Conservation (phyloP, 192 early-diverging fungal genomes). For the Rhizophagus prolifer region DNA sequence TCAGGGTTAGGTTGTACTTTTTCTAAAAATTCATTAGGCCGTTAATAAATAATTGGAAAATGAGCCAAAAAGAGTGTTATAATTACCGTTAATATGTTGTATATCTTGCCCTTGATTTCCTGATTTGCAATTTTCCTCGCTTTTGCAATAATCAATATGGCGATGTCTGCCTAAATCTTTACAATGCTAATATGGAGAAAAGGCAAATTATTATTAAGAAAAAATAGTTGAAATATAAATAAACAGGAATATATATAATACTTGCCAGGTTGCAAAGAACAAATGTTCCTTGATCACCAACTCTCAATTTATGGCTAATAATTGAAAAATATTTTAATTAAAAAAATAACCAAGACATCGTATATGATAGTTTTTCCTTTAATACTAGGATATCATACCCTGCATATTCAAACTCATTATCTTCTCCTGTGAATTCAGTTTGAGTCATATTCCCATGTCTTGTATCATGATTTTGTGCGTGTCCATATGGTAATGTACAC, state of each 20-base stretch:
- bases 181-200: slow-evolving; percentile 2
- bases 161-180: slow-evolving; percentile 20
- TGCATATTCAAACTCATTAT: slow-evolving; percentile 24
- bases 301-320: not conserved
- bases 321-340: not conserved
- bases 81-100: slow-evolving; percentile 23
- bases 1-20: slow-evolving; percentile 12
- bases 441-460: slow-evolving; percentile 15
- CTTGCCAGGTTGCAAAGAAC: slow-evolving; percentile 20
- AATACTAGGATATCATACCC: not conserved
- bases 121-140: slow-evolving; percentile 4
- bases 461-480: not conserved
- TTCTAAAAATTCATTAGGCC: not conserved
- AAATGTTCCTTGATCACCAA: slow-evolving; percentile 16
- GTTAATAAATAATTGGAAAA: not conserved
- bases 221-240: not conserved
- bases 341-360: not conserved
- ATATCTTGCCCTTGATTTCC: not conserved
- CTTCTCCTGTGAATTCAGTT: slow-evolving; percentile 11
- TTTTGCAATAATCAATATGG: slow-evolving; percentile 32
- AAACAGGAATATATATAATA: not conserved
- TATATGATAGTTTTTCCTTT: not conserved
- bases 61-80: too few species aligned
- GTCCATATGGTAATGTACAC: slow-evolving; percentile 18
- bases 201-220: not conserved